Conservation (phyloP, 306 rosid species). For the Vigna trinervia region DNA sequence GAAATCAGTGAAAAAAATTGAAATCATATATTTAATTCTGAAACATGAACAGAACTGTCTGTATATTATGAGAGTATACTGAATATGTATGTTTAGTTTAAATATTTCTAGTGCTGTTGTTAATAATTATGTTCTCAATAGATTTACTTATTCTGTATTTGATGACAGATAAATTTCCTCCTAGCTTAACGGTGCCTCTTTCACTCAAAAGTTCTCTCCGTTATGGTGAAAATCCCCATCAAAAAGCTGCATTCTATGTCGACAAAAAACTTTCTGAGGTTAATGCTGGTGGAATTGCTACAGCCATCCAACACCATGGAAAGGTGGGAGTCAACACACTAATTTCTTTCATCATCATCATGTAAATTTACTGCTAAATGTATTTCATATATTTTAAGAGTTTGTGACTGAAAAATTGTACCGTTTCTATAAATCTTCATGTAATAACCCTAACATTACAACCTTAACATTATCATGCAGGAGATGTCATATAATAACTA, state of each 20-base stretch:
- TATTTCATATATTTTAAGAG: constrained; percentile 18
- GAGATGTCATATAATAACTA: constrained; percentile 94
- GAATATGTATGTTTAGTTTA: constrained; percentile 24
- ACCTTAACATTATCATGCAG: constrained; percentile 56
- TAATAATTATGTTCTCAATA: neutral
- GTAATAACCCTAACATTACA: neutral
- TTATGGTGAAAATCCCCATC: constrained; percentile 98
- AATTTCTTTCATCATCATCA: constrained; percentile 32
- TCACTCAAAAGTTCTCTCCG: constrained; percentile 73
- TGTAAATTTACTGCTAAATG: constrained; percentile 12
- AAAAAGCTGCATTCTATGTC: constrained; percentile 83
- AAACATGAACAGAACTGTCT: no score
- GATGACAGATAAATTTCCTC: constrained; percentile 79
- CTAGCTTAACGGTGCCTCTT: constrained; percentile 76
- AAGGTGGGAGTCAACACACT: constrained; percentile 58
- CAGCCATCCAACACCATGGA: constrained; percentile 91
- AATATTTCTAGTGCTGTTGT: constrained; percentile 11
- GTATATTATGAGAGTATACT: neutral
- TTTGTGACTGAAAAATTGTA: constrained; percentile 2
- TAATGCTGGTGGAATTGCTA: constrained; percentile 90
- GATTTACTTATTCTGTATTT: constrained; percentile 41
- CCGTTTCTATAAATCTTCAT: constrained; percentile 4
- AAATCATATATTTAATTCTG: neutral
- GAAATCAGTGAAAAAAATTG: neutral
- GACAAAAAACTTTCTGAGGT: constrained; percentile 85